These are phyloP conservation scores for Diplodia intermedia DNA, from an alignment of 2,329 filamentous ascomycete species.

Conservation along the genomic window DNA sequence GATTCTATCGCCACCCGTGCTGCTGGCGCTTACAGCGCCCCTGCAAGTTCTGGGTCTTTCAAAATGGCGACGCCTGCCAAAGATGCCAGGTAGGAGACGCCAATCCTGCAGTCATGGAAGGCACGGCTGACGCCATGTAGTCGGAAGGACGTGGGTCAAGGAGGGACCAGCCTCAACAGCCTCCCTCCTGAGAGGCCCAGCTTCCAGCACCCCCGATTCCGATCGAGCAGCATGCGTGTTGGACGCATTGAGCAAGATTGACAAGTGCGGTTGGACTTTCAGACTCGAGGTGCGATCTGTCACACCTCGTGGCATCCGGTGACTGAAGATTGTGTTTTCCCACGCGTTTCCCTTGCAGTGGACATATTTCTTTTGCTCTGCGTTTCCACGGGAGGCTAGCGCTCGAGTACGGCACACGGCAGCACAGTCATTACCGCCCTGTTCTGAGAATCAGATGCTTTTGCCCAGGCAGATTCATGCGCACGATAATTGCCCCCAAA, in stretches of 20 bases:
- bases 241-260: background rate
- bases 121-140: background rate
- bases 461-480: constrained; percentile 1
- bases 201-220: background rate
- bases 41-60: background rate
- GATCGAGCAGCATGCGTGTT: constrained; percentile 1
- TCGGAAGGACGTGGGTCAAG: background rate
- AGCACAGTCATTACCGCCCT: constrained; percentile 12
- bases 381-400: constrained; percentile 13
- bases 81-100: background rate
- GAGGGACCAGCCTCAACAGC: background rate
- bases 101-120: background rate
- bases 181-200: no score
- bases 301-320: background rate
- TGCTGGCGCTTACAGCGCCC: background rate
- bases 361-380: constrained; percentile 14
- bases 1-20: background rate
- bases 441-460: constrained; percentile 1
- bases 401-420: background rate
- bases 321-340: background rate
- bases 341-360: background rate
- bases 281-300: constrained; percentile 8
- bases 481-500: background rate
- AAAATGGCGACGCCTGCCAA: constrained; percentile 8
- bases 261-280: background rate